Evolutionary conservation across 2,329 filamentous ascomycete species (phyloP).

Genomic region (Chaetomiaceae sp.): DNA sequence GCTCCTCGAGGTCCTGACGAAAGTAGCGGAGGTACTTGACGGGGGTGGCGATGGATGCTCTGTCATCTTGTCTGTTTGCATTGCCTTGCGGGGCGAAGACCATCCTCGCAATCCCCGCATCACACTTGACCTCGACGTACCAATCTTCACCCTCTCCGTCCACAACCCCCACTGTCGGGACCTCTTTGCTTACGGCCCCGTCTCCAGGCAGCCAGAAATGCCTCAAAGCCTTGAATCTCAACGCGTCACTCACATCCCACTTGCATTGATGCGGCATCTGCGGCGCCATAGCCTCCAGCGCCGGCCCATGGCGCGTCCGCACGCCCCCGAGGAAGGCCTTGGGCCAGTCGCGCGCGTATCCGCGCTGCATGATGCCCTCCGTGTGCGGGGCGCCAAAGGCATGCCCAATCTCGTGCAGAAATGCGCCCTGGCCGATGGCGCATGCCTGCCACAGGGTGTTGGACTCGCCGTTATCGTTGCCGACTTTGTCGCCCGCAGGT

Average conservation of each 20-base stretch:
- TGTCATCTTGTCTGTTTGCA: constrained; percentile 15
- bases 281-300: not conserved
- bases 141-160: not conserved
- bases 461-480: constrained; percentile 40
- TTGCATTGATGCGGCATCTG: constrained; percentile 49
- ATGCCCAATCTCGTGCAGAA: constrained; percentile 67
- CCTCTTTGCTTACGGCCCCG: constrained; percentile 25
- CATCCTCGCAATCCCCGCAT: constrained; percentile 21
- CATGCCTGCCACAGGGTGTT: constrained; percentile 42
- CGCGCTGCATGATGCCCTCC: constrained; percentile 57
- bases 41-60: not conserved
- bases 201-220: constrained; percentile 65
- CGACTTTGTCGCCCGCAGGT: constrained; percentile 35
- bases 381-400: constrained; percentile 66
- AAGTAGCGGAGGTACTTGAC: not conserved
- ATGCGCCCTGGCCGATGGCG: constrained; percentile 58
- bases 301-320: no score
- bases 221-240: constrained; percentile 63
- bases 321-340: constrained; percentile 35
- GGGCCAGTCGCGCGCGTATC: constrained; percentile 39
- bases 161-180: not conserved
- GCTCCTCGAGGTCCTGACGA: constrained; percentile 27
- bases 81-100: constrained; percentile 6
- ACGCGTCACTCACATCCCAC: constrained; percentile 64
- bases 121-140: constrained; percentile 26